Conservation (phyloP, 257 asterid species). For the Phtheirospermum japonicum region DNA sequence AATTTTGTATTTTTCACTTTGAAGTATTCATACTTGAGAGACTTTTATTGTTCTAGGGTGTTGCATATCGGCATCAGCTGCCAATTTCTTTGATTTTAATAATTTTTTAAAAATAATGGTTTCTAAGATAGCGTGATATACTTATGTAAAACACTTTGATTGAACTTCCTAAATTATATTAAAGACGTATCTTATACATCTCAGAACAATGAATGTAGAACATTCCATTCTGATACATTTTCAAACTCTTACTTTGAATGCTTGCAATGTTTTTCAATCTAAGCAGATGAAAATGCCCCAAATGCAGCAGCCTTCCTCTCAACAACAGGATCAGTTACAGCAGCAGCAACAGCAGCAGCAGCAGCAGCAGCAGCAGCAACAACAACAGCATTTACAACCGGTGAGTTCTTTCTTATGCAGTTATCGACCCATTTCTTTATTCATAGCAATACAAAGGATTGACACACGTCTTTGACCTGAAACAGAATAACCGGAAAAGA, state of each 20-base stretch:
- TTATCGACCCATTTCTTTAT: slow-evolving; percentile 15
- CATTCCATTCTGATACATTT: background rate
- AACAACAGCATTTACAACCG: slow-evolving; percentile 43
- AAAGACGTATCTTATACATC: slow-evolving; percentile 4
- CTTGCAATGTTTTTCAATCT: slow-evolving; percentile 4
- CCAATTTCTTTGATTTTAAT: background rate
- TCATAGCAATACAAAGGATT: slow-evolving; percentile 5
- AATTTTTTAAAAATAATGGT: no score
- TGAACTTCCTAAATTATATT: background rate
- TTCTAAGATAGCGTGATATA: no score
- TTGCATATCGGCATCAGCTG: no score
- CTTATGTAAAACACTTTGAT: no score
- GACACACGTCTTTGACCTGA: slow-evolving; percentile 27
- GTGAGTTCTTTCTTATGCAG: slow-evolving; percentile 25
- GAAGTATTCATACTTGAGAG: no score
- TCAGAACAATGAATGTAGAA: background rate
- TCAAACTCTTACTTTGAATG: background rate
- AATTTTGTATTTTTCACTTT: no score
- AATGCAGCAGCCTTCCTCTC: slow-evolving; percentile 43
- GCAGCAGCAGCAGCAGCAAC: slow-evolving; percentile 39
- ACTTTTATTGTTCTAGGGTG: no score
- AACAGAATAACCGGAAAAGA: slow-evolving; percentile 65
- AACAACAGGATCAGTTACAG: slow-evolving; percentile 48
- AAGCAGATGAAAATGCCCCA: slow-evolving; percentile 45
- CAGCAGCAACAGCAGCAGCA: slow-evolving; percentile 36